phyloP scores from a whole-genome alignment of 805 yeast species.

The Danielia oregonensis region DNA sequence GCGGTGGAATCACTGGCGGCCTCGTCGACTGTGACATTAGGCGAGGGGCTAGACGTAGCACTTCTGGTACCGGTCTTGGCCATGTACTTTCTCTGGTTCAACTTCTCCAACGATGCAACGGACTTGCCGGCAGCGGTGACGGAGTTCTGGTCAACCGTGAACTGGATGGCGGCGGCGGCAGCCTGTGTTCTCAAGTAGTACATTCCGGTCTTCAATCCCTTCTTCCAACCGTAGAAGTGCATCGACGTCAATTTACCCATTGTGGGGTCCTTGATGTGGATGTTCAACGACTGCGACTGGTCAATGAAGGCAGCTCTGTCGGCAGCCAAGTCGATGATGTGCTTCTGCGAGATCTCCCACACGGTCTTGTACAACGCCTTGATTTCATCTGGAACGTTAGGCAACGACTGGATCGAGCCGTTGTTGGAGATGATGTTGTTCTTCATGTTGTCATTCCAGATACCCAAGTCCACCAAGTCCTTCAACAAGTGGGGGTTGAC shows the following conservation, averaged over 20 bases:
- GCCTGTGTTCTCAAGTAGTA: constrained; percentile 97
- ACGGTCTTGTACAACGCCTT: constrained; percentile 57
- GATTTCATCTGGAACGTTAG: constrained; percentile 51
- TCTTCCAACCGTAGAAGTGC: constrained; percentile 99
- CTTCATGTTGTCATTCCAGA: constrained; percentile 58
- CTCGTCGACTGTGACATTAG: constrained; percentile 5
- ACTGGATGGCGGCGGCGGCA: constrained; percentile 95
- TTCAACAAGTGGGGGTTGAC: constrained; percentile 56
- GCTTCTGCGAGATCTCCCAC: constrained; percentile 60
- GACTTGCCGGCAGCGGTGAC: constrained; percentile 36
- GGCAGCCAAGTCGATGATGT: constrained; percentile 60
- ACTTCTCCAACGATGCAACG: constrained; percentile 36
- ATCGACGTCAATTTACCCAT: constrained; percentile 95
- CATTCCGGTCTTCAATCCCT: constrained; percentile 98
- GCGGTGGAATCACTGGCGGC: constrained; percentile 31
- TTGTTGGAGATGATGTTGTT: constrained; percentile 52
- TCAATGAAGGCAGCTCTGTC: constrained; percentile 77
- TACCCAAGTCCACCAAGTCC: constrained; percentile 55
- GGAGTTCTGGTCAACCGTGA: constrained; percentile 48
- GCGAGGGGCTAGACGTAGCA: constrained; percentile 20
- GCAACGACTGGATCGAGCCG: constrained; percentile 55
- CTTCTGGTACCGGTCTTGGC: constrained; percentile 18
- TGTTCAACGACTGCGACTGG: constrained; percentile 91
- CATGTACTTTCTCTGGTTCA: constrained; percentile 36
- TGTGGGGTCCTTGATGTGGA: constrained; percentile 84